Conservation (phyloP, 352 stramenopile genomes). For the Pythium monospermum region DNA sequence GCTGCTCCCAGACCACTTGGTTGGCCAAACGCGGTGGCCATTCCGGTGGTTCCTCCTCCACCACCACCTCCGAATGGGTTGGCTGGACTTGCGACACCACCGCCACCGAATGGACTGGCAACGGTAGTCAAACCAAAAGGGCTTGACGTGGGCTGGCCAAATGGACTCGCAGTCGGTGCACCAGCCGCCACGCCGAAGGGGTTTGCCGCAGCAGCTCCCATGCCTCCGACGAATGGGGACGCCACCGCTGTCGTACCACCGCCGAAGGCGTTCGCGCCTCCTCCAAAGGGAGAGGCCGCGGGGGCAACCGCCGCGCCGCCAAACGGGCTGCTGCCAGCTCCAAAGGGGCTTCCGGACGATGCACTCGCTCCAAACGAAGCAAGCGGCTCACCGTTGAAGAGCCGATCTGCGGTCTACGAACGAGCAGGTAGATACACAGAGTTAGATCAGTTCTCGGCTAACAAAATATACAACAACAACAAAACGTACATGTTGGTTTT, state of each 20-base stretch:
- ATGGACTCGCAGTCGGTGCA: neutral
- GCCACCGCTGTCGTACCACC: conserved; percentile 6
- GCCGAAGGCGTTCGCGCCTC: conserved; percentile 1
- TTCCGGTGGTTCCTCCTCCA: neutral
- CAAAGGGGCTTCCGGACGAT: conserved; percentile 5
- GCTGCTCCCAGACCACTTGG: neutral
- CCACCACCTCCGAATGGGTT: conserved; percentile 28
- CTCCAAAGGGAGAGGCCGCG: conserved; percentile 25
- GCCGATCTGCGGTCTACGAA: conserved; percentile 32
- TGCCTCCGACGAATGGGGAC: conserved; percentile 25
- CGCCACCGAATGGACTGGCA: conserved; percentile 14
- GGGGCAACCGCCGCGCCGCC: conserved; percentile 3
- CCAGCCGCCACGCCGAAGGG: conserved; percentile 27
- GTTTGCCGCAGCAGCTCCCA: conserved; percentile 13
- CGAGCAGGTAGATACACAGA: too few relatives aligned
- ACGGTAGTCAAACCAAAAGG: neutral
- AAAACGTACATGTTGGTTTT: conserved; percentile 29
- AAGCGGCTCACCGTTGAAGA: conserved; percentile 51
- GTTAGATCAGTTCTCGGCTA: too few relatives aligned
- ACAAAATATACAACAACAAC: too few relatives aligned
- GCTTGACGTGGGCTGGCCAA: conserved; percentile 11
- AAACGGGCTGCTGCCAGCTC: conserved; percentile 9
- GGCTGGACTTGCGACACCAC: conserved; percentile 5
- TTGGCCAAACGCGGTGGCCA: neutral
- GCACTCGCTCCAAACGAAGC: conserved; percentile 8